A percentile compares a stretch with the other conserved stretches of the same genome.
Conservation (phyloP, 148 eudicot species). For the Fagopyrum esculentum region DNA sequence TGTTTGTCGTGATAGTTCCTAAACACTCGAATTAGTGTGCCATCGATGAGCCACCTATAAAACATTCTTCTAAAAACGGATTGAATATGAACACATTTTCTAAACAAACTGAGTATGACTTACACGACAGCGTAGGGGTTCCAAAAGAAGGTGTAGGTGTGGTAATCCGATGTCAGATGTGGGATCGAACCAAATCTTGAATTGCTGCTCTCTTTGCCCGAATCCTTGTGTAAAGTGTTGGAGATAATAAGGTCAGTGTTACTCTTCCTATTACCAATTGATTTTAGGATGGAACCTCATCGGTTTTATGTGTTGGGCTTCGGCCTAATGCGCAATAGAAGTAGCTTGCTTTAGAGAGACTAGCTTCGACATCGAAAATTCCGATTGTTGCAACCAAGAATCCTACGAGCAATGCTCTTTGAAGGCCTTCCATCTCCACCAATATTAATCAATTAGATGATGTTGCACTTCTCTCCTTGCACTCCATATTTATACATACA, state of each 20-base stretch:
- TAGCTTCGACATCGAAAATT: constrained; percentile 7
- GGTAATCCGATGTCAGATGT: constrained; percentile 24
- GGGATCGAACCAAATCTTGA: constrained; percentile 36
- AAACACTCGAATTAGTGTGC: constrained; percentile 11
- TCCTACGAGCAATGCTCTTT: constrained; percentile 3
- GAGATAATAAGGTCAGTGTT: too few relatives aligned
- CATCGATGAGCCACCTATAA: constrained; percentile 10
- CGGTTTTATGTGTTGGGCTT: too few relatives aligned
- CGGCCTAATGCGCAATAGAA: too few relatives aligned
- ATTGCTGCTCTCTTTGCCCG: constrained; percentile 15
- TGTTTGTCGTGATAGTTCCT: constrained; percentile 18
- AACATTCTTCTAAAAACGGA: too few relatives aligned
- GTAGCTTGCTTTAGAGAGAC: neutral
- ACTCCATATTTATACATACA: neutral
- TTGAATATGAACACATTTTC: neutral
- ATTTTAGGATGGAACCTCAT: too few relatives aligned
- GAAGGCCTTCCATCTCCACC: neutral
- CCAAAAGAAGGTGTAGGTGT: constrained; percentile 29
- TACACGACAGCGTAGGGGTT: constrained; percentile 27
- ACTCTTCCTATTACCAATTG: too few relatives aligned
- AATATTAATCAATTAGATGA: neutral
- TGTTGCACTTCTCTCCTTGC: neutral
- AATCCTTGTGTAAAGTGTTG: constrained; percentile 5
- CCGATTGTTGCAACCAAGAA: neutral
- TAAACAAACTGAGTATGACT: neutral